Evolutionary conservation across 2,329 filamentous ascomycete genomes (phyloP).

Genomic region (Tolypocladium endophyticum): DNA sequence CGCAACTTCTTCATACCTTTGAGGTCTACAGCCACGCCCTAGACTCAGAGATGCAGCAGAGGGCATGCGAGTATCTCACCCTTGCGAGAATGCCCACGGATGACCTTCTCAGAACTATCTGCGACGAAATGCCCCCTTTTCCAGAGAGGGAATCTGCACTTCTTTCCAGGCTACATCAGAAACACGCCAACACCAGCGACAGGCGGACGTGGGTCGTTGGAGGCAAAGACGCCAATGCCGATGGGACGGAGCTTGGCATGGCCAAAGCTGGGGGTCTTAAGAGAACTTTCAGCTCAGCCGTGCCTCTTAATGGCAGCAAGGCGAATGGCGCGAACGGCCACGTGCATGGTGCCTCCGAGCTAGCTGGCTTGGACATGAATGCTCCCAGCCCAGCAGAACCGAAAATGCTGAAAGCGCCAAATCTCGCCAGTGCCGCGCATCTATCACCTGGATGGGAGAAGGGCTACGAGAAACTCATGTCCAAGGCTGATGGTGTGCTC

Average conservation of each 20-base stretch:
- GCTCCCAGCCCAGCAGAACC: slow-evolving; percentile 44
- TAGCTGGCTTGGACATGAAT: slow-evolving; percentile 74
- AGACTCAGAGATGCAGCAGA: slow-evolving; percentile 90
- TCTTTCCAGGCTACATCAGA: slow-evolving; percentile 85
- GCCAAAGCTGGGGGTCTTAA: slow-evolving; percentile 75
- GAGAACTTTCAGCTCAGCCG: slow-evolving; percentile 65
- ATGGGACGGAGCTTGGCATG: slow-evolving; percentile 68
- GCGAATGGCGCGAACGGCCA: slow-evolving; percentile 37
- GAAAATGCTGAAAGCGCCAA: slow-evolving; percentile 57
- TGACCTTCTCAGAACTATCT: slow-evolving; percentile 83
- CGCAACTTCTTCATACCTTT: slow-evolving; percentile 84
- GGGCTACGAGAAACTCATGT: slow-evolving; percentile 75
- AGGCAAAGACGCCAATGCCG: slow-evolving; percentile 84
- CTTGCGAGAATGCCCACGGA: slow-evolving; percentile 80
- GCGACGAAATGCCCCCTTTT: slow-evolving; percentile 98
- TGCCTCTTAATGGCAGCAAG: slow-evolving; percentile 34
- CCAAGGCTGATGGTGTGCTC: slow-evolving; percentile 73
- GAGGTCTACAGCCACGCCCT: slow-evolving; percentile 86
- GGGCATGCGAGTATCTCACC: slow-evolving; percentile 88
- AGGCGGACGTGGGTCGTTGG: slow-evolving; percentile 97
- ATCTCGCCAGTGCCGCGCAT: slow-evolving; percentile 85
- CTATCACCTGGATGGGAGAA: slow-evolving; percentile 90
- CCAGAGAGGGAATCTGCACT: slow-evolving; percentile 88
- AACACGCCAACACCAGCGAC: slow-evolving; percentile 84
- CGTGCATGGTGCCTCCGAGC: slow-evolving; percentile 49